Evolutionary conservation across 2,329 filamentous ascomycete species (phyloP).

Genomic region (Apiospora koreana): DNA sequence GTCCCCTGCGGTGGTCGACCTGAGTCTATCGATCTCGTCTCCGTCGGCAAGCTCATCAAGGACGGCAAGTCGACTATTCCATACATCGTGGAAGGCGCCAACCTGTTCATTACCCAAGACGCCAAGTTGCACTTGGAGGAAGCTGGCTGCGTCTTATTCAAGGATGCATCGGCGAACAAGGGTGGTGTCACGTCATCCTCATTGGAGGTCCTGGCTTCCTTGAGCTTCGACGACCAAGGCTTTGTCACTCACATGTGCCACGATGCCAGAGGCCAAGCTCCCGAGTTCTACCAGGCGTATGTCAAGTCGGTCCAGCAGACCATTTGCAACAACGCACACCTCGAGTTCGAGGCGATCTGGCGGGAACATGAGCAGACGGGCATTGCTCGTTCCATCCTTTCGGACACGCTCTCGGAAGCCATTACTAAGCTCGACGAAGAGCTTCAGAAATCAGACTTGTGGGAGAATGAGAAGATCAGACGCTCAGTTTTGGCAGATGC

Average conservation of each 20-base stretch:
- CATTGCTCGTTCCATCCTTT: constrained; percentile 79
- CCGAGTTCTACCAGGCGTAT: constrained; percentile 90
- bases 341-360: constrained; percentile 99
- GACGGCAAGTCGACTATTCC: constrained; percentile 86
- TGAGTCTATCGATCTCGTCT: constrained; percentile 92
- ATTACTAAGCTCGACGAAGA: constrained; percentile 98
- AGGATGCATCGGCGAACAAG: constrained; percentile 98
- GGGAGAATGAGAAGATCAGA: constrained; percentile 79
- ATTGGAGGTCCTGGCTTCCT: constrained; percentile 88
- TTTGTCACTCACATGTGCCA: constrained; percentile 97
- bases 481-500: constrained; percentile 80
- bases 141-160: constrained; percentile 93
- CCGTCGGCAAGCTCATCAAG: constrained; percentile 80
- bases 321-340: constrained; percentile 85
- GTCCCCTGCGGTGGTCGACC: constrained; percentile 96
- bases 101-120: constrained; percentile 98
- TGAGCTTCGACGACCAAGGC: constrained; percentile 87
- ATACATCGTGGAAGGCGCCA: constrained; percentile 97
- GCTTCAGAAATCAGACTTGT: constrained; percentile 88
- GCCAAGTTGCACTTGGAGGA: constrained; percentile 93
- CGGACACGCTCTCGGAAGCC: constrained; percentile 84
- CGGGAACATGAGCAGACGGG: constrained; percentile 85
- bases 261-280: constrained; percentile 68
- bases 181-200: constrained; percentile 97
- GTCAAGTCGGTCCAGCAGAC: constrained; percentile 88